Conservation (phyloP, 2,329 filamentous ascomycete genomes). For the Elsinoe ampelina region DNA sequence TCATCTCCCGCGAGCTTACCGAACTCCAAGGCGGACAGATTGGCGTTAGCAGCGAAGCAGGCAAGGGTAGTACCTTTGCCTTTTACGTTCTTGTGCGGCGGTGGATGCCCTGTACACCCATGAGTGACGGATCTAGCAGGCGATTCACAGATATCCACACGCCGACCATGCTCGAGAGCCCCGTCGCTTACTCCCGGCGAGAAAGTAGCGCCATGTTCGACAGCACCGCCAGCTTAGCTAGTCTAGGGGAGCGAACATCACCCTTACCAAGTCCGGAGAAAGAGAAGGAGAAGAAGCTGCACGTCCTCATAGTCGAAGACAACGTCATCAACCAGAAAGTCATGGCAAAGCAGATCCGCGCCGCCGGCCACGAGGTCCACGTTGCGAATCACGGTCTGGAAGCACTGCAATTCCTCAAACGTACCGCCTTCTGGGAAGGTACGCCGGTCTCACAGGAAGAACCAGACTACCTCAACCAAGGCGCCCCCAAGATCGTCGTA, state of each 20-base stretch:
- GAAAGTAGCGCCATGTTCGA: slow-evolving; percentile 13
- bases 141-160: slow-evolving; percentile 3
- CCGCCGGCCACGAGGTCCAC: slow-evolving; percentile 14
- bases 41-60: slow-evolving; percentile 49
- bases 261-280: slow-evolving; percentile 1
- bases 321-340: slow-evolving; percentile 29
- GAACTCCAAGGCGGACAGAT: slow-evolving; percentile 53
- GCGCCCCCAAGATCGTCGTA: neutral
- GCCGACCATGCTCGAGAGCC: slow-evolving; percentile 13
- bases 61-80: slow-evolving; percentile 54
- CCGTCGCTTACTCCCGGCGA: slow-evolving; percentile 3
- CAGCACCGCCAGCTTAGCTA: neutral
- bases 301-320: slow-evolving; percentile 23
- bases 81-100: slow-evolving; percentile 56
- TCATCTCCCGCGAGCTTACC: slow-evolving; percentile 56
- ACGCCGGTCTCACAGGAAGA: neutral
- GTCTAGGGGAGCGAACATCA: neutral
- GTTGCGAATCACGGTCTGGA: slow-evolving; percentile 33
- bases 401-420: slow-evolving; percentile 27
- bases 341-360: slow-evolving; percentile 30
- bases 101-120: slow-evolving; percentile 8
- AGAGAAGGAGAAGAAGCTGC: slow-evolving; percentile 1
- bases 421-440: slow-evolving; percentile 16
- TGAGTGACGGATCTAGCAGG: neutral
- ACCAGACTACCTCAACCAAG: slow-evolving; percentile 12